phyloP scores from a whole-genome alignment of 2,329 filamentous ascomycete species.

The Corinectria fuckeliana region DNA sequence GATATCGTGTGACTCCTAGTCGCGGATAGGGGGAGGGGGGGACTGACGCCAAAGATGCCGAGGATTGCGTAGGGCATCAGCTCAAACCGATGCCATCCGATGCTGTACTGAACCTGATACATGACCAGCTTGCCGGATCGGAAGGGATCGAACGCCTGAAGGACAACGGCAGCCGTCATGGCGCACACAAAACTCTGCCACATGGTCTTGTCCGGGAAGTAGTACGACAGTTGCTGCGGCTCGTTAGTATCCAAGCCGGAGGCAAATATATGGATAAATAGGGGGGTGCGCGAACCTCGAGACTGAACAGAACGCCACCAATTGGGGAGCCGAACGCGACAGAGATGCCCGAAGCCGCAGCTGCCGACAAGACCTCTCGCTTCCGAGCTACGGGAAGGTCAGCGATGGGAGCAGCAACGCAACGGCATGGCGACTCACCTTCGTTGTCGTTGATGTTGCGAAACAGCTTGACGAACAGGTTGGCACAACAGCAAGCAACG shows the following conservation, averaged over 20 bases:
- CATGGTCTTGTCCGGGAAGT: conserved; percentile 99
- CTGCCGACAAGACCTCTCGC: conserved; percentile 89
- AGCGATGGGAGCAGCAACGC: neutral
- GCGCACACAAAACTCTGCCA: conserved; percentile 99
- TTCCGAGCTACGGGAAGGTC: conserved; percentile 72
- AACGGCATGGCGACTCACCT: conserved; percentile 56
- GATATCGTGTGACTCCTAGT: neutral
- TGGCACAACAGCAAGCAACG: conserved; percentile 95
- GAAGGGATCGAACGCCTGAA: conserved; percentile 94
- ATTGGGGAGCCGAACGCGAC: conserved; percentile 95
- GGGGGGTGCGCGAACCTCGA: conserved; percentile 67
- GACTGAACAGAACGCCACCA: conserved; percentile 90
- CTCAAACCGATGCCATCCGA: conserved; percentile 93
- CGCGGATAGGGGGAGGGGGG: neutral
- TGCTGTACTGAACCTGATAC: conserved; percentile 93
- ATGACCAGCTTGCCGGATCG: conserved; percentile 93
- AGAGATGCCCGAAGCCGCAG: conserved; percentile 89
- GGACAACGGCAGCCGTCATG: conserved; percentile 95
- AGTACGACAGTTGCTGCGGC: conserved; percentile 85
- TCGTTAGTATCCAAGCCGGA: conserved; percentile 11
- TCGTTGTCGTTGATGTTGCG: conserved; percentile 82
- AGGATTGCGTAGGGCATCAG: conserved; percentile 86
- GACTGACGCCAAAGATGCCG: conserved; percentile 75
- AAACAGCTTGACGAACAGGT: conserved; percentile 91
- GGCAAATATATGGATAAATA: neutral